phyloP scores from a whole-genome alignment of 1,284 basidiomycete genomes.

The Ganoderma meredithae region DNA sequence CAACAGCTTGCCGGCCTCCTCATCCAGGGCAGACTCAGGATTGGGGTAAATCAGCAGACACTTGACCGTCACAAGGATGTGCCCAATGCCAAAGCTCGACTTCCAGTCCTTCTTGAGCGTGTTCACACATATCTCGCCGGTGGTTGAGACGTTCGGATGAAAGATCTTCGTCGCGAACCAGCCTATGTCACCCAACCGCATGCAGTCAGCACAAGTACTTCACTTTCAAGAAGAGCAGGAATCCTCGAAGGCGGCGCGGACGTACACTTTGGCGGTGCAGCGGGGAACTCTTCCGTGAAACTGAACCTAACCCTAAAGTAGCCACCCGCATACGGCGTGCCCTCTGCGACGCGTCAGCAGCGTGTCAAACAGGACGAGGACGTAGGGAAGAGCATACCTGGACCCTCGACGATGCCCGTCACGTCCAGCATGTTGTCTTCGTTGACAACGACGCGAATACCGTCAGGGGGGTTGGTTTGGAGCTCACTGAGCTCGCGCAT shows the following conservation, averaged over 20 bases:
- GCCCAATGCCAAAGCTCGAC: conserved; percentile 87
- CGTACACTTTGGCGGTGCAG: conserved; percentile 91
- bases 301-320: conserved; percentile 90
- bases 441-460: conserved; percentile 82
- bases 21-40: conserved; percentile 93
- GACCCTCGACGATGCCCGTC: conserved; percentile 81
- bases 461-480: conserved; percentile 84
- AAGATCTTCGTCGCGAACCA: conserved; percentile 94
- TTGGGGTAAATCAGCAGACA: conserved; percentile 97
- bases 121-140: conserved; percentile 96
- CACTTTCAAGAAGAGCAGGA: not conserved
- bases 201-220: not conserved
- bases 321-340: conserved; percentile 92
- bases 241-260: not conserved
- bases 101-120: conserved; percentile 98
- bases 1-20: conserved; percentile 91
- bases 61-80: conserved; percentile 92
- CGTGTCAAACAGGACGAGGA: conserved; percentile 15
- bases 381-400: conserved; percentile 58
- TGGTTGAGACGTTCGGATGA: conserved; percentile 92
- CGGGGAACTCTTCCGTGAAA: conserved; percentile 91
- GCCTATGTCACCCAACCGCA: conserved; percentile 54
- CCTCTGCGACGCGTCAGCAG: conserved; percentile 61
- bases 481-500: conserved; percentile 87
- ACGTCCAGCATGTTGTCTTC: conserved; percentile 89